These are phyloP conservation scores for Nakaseomyces delphensis DNA, from an alignment of 1,139 yeast species.

Conservation along the genomic window DNA sequence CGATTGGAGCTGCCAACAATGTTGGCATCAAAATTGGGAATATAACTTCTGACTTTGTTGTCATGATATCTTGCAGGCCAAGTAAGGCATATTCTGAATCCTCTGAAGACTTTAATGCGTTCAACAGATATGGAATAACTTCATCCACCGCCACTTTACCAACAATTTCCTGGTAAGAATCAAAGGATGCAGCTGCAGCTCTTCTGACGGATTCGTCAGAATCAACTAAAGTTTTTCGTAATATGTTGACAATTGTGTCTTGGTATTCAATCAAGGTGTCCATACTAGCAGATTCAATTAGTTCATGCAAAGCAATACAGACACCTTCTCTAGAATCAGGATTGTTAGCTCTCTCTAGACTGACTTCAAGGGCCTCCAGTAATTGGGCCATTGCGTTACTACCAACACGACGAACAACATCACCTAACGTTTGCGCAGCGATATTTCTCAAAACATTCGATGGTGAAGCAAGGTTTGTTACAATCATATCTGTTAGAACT, in stretches of 20 bases:
- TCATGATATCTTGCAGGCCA: slow-evolving; percentile 89
- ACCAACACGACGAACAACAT: slow-evolving; percentile 91
- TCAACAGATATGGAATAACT: slow-evolving; percentile 74
- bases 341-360: slow-evolving; percentile 50
- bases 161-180: slow-evolving; percentile 67
- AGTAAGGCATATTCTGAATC: slow-evolving; percentile 67
- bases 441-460: slow-evolving; percentile 74
- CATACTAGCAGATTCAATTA: slow-evolving; percentile 63
- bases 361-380: slow-evolving; percentile 72
- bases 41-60: slow-evolving; percentile 78
- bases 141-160: slow-evolving; percentile 86
- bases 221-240: slow-evolving; percentile 74
- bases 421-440: slow-evolving; percentile 93
- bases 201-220: slow-evolving; percentile 65
- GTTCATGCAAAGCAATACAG: slow-evolving; percentile 84
- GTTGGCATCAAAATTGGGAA: slow-evolving; percentile 93
- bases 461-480: slow-evolving; percentile 70
- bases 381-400: slow-evolving; percentile 76
- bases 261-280: slow-evolving; percentile 61
- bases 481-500: slow-evolving; percentile 68
- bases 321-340: slow-evolving; percentile 90
- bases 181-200: slow-evolving; percentile 89
- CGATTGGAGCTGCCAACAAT: slow-evolving; percentile 71
- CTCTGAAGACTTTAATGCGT: slow-evolving; percentile 55
- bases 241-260: slow-evolving; percentile 59